phyloP scores from a whole-genome alignment of 306 rosid species.

The Geum urbanum region DNA sequence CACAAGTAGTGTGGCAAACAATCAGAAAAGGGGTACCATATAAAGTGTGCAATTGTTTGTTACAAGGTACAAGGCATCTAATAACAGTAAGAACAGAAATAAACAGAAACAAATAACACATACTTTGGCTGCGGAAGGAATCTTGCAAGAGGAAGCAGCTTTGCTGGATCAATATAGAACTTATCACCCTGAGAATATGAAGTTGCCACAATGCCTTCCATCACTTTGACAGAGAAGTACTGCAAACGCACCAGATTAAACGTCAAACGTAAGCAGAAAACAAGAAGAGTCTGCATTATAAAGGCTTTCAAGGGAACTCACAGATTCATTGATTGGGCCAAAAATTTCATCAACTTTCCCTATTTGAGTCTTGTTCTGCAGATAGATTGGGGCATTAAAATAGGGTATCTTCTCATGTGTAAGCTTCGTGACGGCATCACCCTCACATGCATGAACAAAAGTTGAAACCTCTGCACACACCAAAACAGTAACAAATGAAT shows the following conservation, averaged over 20 bases:
- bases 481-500: too few species aligned
- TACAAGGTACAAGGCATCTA: not conserved
- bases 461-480: constrained; percentile 63
- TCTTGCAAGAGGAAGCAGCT: constrained; percentile 90
- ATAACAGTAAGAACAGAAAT: not conserved
- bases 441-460: constrained; percentile 90
- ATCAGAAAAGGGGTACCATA: too few species aligned
- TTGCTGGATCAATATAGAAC: constrained; percentile 86
- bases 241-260: constrained; percentile 32
- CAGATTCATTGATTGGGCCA: constrained; percentile 46
- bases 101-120: constrained; percentile 26
- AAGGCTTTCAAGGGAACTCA: constrained; percentile 27
- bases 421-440: constrained; percentile 89
- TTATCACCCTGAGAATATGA: constrained; percentile 77
- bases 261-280: constrained; percentile 1
- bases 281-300: not conserved
- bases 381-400: constrained; percentile 92
- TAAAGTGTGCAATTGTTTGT: not conserved
- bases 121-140: constrained; percentile 97
- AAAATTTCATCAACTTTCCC: constrained; percentile 98
- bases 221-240: constrained; percentile 78
- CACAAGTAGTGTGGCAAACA: not conserved
- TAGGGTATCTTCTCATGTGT: constrained; percentile 76
- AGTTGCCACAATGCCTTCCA: constrained; percentile 93
- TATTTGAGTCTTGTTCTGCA: constrained; percentile 92